Evolutionary conservation across 1,139 yeast genomes (phyloP).

Genomic region (Yamadazyma triangularis): DNA sequence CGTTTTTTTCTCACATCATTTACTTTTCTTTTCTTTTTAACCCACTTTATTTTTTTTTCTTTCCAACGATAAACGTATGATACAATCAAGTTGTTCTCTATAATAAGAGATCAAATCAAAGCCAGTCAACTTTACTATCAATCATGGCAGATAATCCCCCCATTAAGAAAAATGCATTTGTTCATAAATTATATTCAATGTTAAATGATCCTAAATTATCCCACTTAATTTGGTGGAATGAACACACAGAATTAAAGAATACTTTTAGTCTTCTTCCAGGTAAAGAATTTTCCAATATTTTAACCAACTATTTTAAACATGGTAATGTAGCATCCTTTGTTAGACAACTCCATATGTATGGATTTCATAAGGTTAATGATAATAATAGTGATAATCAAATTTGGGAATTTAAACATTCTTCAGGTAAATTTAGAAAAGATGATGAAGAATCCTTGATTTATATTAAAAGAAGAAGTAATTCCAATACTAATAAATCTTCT

Average conservation of each 20-base stretch:
- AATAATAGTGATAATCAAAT: conserved; percentile 24
- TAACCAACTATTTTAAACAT: conserved; percentile 42
- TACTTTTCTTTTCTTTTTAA: no score
- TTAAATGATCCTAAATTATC: conserved; percentile 46
- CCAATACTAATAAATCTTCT: no score
- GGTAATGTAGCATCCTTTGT: conserved; percentile 47
- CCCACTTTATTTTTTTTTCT: no score
- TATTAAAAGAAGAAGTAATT: conserved; percentile 63
- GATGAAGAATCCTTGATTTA: conserved; percentile 61
- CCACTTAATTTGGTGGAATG: conserved; percentile 74
- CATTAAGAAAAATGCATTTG: conserved; percentile 57
- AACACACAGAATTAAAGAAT: no score
- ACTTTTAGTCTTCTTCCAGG: conserved; percentile 62
- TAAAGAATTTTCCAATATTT: conserved; percentile 41
- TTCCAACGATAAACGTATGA: no score
- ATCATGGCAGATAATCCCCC: conserved; percentile 8
- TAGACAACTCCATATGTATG: conserved; percentile 47
- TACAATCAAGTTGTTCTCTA: no score
- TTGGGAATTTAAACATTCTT: conserved; percentile 90
- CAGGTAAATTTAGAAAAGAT: conserved; percentile 72
- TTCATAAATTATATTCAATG: conserved; percentile 59
- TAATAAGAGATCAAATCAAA: no score
- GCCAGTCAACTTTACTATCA: no score
- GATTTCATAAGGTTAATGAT: conserved; percentile 52
- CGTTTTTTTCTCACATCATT: no score